These are phyloP conservation scores for Fusarium anguioides DNA, from an alignment of 2,329 filamentous ascomycete genomes.

Conservation along the genomic window DNA sequence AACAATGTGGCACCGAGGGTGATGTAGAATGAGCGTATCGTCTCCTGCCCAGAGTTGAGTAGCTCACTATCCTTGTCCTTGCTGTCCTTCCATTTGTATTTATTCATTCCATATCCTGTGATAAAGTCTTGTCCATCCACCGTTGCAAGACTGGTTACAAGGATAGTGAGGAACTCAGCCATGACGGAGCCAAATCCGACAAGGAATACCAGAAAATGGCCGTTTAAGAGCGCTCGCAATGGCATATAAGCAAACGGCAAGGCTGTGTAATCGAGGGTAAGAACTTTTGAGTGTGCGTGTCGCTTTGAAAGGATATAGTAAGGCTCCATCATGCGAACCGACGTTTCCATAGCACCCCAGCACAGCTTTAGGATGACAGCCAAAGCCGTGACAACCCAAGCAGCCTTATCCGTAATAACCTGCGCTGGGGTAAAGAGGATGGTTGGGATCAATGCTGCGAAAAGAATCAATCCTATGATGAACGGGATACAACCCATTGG, in stretches of 20 bases:
- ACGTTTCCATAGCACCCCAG: slow-evolving; percentile 76
- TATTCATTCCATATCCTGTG: slow-evolving; percentile 36
- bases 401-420: slow-evolving; percentile 68
- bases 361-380: slow-evolving; percentile 74
- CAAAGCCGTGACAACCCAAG: slow-evolving; percentile 73
- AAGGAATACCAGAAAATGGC: slow-evolving; percentile 72
- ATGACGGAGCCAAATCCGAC: slow-evolving; percentile 78
- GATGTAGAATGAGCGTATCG: slow-evolving; percentile 71
- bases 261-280: slow-evolving; percentile 79
- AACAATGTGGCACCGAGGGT: slow-evolving; percentile 70
- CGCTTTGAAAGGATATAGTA: slow-evolving; percentile 76
- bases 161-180: slow-evolving; percentile 77
- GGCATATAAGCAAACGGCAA: slow-evolving; percentile 76
- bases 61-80: slow-evolving; percentile 37
- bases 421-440: slow-evolving; percentile 70
- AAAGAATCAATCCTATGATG: slow-evolving; percentile 66
- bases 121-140: slow-evolving; percentile 73
- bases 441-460: slow-evolving; percentile 67
- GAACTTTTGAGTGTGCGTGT: slow-evolving; percentile 71
- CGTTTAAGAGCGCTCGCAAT: slow-evolving; percentile 69
- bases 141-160: slow-evolving; percentile 72
- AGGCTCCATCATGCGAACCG: slow-evolving; percentile 78
- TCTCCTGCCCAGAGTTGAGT: slow-evolving; percentile 68
- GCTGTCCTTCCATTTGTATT: slow-evolving; percentile 18
- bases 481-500: slow-evolving; percentile 69